Evolutionary conservation across 2,329 filamentous ascomycete species (phyloP), one percentile per base, ranked within the genome.

Genomic region (Byssochlamys sp.): DNA sequence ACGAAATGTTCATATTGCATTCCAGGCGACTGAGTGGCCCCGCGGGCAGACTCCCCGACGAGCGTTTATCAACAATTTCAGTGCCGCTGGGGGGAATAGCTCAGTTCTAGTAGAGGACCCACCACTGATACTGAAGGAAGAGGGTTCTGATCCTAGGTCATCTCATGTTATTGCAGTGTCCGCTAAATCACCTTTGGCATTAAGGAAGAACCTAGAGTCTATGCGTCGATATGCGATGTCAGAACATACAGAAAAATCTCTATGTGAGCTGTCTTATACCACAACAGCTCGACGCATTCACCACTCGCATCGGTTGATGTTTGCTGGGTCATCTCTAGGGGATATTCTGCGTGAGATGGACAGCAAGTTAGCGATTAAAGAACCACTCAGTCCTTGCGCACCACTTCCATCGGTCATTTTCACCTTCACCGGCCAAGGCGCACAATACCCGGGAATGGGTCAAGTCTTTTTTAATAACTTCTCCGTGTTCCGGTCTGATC

Each of bases 11-110:
- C 52, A 62, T 35, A 73, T 78, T 52, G 60, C 71, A 1, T 77
- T 79, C 61, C 73, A 81, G 29, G 29, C 29, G 5, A 10, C 29
- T 2, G 29, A 5, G 5, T 31, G 29, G 29, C 10, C 29, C 61
- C 56, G 63, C 71, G 74, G 11, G 52, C 51, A 62, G 2, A 76
- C 71, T 69, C 26, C 58, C 14, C 52, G 62, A 7, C 65, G 77
- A 2, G 71, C 75, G 9, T 64, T 73, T 31, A 68, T 86, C 61
- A 88, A 88, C 74, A 87, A 86, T 71, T 88, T 87, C 65, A 81
- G 81, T 61, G 86, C 86, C 3, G 83, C 85, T 53, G 85, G 86
- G 55, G 86, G 86, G 12, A 88, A 88, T 69, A 84, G 84, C 0
- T 78, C 80, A 57, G 1, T 75, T 33, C 27, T 73, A 3, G 25